Percentiles rank a stretch among this genome's conserved stretches.
Conservation (phyloP, 768 basidiomycete species). For the Pleurotus citrinopileatus region DNA sequence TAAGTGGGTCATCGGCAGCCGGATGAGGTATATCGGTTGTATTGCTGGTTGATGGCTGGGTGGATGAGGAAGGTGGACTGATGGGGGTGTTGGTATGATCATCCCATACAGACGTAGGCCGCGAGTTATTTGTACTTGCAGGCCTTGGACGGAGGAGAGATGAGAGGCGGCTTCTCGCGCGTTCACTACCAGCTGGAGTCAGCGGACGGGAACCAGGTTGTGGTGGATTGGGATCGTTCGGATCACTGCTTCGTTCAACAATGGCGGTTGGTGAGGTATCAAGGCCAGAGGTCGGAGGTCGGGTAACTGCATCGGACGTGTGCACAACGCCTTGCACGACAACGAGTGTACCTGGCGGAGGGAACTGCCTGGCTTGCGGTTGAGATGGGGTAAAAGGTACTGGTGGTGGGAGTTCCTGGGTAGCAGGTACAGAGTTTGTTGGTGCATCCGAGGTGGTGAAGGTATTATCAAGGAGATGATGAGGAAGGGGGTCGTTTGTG, state of each 20-base stretch:
- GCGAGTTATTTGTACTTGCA: slow-evolving; percentile 16
- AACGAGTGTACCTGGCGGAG: slow-evolving; percentile 74
- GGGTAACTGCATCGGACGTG: slow-evolving; percentile 11
- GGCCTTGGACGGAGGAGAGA: slow-evolving; percentile 32
- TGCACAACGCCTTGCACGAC: slow-evolving; percentile 64
- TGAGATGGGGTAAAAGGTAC: not conserved
- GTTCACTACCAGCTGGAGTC: slow-evolving; percentile 21
- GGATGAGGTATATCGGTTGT: slow-evolving; percentile 7
- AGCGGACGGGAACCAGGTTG: slow-evolving; percentile 23
- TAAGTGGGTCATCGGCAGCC: slow-evolving; percentile 7
- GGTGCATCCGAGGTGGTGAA: not conserved
- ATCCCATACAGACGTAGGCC: not conserved
- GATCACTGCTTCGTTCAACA: not conserved
- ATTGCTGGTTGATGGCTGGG: not conserved
- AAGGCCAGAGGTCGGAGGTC: slow-evolving; percentile 11
- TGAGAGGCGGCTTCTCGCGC: slow-evolving; percentile 27
- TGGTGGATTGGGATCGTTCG: not conserved
- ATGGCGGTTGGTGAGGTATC: slow-evolving; percentile 8
- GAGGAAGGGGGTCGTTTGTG: too few relatives aligned
- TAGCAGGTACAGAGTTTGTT: not conserved
- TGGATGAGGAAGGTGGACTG: not conserved
- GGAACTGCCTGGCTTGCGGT: slow-evolving; percentile 42
- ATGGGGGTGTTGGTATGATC: slow-evolving; percentile 3
- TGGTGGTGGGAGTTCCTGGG: not conserved
- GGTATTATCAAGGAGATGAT: too few relatives aligned